Evolutionary conservation across 192 early-diverging fungal species (phyloP).

Genomic region (Pilaira anomala): DNA sequence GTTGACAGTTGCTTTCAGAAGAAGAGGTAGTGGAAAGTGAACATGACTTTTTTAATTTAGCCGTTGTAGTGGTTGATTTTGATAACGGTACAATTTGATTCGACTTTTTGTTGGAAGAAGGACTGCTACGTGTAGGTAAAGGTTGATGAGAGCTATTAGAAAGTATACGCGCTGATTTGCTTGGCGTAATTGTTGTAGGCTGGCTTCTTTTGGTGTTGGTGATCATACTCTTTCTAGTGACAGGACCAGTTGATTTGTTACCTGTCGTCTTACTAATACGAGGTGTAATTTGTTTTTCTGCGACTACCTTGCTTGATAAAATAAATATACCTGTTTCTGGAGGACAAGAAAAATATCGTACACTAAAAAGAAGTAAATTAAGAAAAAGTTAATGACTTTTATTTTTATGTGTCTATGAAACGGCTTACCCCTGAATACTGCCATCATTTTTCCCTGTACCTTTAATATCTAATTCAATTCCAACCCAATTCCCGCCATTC

Average conservation of each 20-base stretch:
- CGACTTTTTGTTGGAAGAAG: neutral
- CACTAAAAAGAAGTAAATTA: conserved; percentile 11
- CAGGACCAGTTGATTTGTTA: neutral
- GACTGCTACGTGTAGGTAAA: neutral
- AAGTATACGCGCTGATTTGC: neutral
- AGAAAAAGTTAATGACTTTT: neutral
- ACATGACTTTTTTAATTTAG: too few relatives aligned
- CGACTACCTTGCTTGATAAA: conserved; percentile 24
- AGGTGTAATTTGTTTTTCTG: neutral
- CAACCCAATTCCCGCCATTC: conserved; percentile 69
- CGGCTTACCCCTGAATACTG: conserved; percentile 57
- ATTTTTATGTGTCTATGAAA: neutral
- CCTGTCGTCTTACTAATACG: neutral
- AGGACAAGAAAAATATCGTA: conserved; percentile 29
- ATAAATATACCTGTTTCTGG: conserved; percentile 31
- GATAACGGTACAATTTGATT: too few relatives aligned
- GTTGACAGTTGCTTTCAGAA: too few relatives aligned
- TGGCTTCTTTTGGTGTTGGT: too few relatives aligned
- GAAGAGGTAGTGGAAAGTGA: too few relatives aligned
- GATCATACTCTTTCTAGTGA: too few relatives aligned
- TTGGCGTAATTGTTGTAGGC: too few relatives aligned
- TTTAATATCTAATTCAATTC: conserved; percentile 67
- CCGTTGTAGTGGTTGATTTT: too few relatives aligned
- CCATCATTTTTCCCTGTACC: conserved; percentile 80
- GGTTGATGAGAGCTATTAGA: neutral